Conservation (phyloP, 371 early-diverging fungal species). For the Mucor saturninus region DNA sequence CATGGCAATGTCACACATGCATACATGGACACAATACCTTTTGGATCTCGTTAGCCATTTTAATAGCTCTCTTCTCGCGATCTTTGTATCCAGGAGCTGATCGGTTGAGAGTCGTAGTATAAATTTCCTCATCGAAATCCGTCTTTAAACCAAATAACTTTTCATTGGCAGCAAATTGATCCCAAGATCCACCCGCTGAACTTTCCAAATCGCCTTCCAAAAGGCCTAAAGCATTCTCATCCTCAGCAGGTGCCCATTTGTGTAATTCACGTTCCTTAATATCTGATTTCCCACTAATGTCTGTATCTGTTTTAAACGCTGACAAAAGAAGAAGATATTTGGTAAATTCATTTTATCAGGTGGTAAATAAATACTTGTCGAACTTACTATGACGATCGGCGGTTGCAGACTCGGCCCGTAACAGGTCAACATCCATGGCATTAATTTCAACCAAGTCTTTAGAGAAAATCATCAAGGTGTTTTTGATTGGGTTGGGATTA, state of each 20-base stretch:
- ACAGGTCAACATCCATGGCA: constrained; percentile 60
- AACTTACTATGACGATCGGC: constrained; percentile 57
- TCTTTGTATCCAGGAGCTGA: constrained; percentile 85
- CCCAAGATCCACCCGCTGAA: constrained; percentile 72
- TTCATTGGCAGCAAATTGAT: constrained; percentile 98
- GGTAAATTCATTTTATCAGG: not conserved
- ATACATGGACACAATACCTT: constrained; percentile 32
- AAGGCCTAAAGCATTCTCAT: constrained; percentile 32
- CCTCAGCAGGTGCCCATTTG: constrained; percentile 78
- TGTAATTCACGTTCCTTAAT: constrained; percentile 82
- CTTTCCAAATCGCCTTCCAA: constrained; percentile 45
- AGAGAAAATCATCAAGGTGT: constrained; percentile 68
- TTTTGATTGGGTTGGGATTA: constrained; percentile 46
- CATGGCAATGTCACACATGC: not conserved
- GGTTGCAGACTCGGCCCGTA: constrained; percentile 24
- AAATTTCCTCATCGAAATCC: constrained; percentile 94
- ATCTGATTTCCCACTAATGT: constrained; percentile 77
- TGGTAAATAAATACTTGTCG: not conserved
- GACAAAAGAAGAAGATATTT: not conserved
- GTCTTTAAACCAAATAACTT: constrained; percentile 93
- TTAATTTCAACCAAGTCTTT: constrained; percentile 73
- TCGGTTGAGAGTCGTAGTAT: constrained; percentile 94
- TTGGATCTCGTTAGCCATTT: constrained; percentile 94
- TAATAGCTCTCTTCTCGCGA: constrained; percentile 85
- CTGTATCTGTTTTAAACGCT: constrained; percentile 90